Conservation (phyloP, 2,329 filamentous ascomycete genomes). For the Neophaeococcomyces aloes region DNA sequence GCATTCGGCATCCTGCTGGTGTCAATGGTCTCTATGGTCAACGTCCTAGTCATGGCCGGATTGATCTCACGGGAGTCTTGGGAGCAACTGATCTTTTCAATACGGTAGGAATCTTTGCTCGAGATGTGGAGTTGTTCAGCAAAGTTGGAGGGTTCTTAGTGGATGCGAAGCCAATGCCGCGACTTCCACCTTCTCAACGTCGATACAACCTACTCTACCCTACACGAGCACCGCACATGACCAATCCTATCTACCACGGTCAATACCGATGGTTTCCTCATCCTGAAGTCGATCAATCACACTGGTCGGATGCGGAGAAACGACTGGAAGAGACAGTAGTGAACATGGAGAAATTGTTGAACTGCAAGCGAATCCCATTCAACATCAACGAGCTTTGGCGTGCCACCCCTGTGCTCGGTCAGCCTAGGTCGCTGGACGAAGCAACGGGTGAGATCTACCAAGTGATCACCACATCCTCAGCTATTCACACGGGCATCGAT, state of each 20-base stretch:
- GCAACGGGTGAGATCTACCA: slow-evolving; percentile 37
- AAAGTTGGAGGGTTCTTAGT: slow-evolving; percentile 13
- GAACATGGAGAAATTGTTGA: slow-evolving; percentile 22
- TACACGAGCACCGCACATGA: slow-evolving; percentile 19
- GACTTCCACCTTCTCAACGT: not conserved
- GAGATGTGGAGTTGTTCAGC: slow-evolving; percentile 19
- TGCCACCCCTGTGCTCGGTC: slow-evolving; percentile 15
- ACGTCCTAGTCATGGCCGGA: slow-evolving; percentile 36
- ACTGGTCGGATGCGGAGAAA: slow-evolving; percentile 20
- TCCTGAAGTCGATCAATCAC: slow-evolving; percentile 17
- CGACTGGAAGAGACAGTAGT: slow-evolving; percentile 21
- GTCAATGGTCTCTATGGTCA: slow-evolving; percentile 38
- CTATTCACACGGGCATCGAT: slow-evolving; percentile 37
- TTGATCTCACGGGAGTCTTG: slow-evolving; percentile 40
- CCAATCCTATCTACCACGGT: slow-evolving; percentile 11
- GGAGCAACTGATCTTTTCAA: slow-evolving; percentile 25
- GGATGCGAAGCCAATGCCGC: slow-evolving; percentile 2
- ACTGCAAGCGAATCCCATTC: slow-evolving; percentile 22
- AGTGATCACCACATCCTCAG: slow-evolving; percentile 37
- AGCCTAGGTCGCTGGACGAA: slow-evolving; percentile 12
- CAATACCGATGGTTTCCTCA: slow-evolving; percentile 21
- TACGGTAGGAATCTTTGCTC: slow-evolving; percentile 25
- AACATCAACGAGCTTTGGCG: slow-evolving; percentile 23
- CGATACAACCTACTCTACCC: slow-evolving; percentile 20
- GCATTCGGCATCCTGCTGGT: slow-evolving; percentile 38